phyloP scores from a whole-genome alignment of 169 alveolate species.

The Eimeria zaria region DNA sequence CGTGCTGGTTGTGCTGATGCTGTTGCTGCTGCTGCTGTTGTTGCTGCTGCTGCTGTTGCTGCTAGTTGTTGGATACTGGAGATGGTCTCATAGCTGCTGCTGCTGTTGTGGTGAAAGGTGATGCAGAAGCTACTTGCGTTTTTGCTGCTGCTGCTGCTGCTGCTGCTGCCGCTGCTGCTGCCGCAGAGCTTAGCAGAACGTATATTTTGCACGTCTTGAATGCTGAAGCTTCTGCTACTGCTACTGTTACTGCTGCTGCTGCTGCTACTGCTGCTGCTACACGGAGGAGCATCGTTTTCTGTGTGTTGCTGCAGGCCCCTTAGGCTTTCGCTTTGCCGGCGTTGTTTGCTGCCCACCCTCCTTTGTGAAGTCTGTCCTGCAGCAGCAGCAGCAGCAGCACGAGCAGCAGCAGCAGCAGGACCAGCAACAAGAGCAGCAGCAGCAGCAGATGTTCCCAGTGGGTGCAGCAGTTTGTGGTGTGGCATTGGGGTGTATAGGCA shows the following conservation, averaged over 20 bases:
- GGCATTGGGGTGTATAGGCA: constrained; percentile 49
- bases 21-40: not conserved
- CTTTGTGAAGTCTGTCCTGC: constrained; percentile 4
- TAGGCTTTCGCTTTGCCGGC: constrained; percentile 28
- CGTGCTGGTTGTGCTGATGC: not conserved
- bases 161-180: too few relatives aligned
- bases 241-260: constrained; percentile 10
- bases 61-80: too few relatives aligned
- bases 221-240: not conserved
- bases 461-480: constrained; percentile 49
- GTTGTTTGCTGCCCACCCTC: constrained; percentile 51
- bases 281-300: not conserved
- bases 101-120: too few relatives aligned
- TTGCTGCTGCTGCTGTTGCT: not conserved
- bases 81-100: too few relatives aligned
- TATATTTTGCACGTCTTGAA: too few relatives aligned
- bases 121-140: too few relatives aligned
- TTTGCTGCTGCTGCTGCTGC: too few relatives aligned
- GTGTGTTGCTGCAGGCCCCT: constrained; percentile 1
- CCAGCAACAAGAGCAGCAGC: not conserved
- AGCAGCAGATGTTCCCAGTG: constrained; percentile 3
- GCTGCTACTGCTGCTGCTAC: not conserved
- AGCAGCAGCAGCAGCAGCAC: constrained; percentile 52
- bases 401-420: not conserved
- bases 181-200: too few relatives aligned